A percentile compares a stretch with the other conserved stretches of the same genome.
phyloP scores from a whole-genome alignment of 164 flowering plant species.

The Cinnamomum chago region DNA sequence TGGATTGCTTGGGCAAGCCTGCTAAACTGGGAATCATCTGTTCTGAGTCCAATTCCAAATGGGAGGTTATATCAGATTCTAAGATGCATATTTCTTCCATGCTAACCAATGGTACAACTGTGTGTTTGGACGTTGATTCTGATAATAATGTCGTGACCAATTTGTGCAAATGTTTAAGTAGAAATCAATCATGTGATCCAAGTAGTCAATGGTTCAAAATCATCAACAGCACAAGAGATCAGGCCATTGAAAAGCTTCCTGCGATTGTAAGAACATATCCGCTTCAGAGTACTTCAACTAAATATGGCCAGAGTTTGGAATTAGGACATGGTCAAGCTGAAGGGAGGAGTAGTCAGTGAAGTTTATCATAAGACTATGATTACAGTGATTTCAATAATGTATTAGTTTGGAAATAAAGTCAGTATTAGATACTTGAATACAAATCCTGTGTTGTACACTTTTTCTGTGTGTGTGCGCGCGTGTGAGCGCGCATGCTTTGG shows the following conservation, averaged over 20 bases:
- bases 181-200: slow-evolving; percentile 54
- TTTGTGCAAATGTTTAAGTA: slow-evolving; percentile 52
- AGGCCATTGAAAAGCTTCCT: background rate
- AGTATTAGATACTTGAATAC: background rate
- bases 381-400: background rate
- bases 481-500: too few relatives aligned
- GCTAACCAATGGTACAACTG: slow-evolving; percentile 7
- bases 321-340: background rate
- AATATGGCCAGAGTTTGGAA: background rate
- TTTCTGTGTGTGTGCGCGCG: too few relatives aligned
- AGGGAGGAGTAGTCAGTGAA: slow-evolving; percentile 6
- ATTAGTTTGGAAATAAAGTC: background rate
- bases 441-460: too few relatives aligned
- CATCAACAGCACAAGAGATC: slow-evolving; percentile 40
- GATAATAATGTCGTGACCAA: slow-evolving; percentile 40
- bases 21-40: slow-evolving; percentile 10
- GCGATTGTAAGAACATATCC: background rate
- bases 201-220: slow-evolving; percentile 82
- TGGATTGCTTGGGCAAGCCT: slow-evolving; percentile 3
- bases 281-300: background rate
- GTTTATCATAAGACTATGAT: background rate
- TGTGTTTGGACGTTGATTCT: slow-evolving; percentile 45
- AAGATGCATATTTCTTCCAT: slow-evolving; percentile 17
- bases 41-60: slow-evolving; percentile 5
- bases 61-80: slow-evolving; percentile 10